These are phyloP conservation scores for Vanilla planifolia DNA, from an alignment of 106 monocot species.

Conservation along the genomic window DNA sequence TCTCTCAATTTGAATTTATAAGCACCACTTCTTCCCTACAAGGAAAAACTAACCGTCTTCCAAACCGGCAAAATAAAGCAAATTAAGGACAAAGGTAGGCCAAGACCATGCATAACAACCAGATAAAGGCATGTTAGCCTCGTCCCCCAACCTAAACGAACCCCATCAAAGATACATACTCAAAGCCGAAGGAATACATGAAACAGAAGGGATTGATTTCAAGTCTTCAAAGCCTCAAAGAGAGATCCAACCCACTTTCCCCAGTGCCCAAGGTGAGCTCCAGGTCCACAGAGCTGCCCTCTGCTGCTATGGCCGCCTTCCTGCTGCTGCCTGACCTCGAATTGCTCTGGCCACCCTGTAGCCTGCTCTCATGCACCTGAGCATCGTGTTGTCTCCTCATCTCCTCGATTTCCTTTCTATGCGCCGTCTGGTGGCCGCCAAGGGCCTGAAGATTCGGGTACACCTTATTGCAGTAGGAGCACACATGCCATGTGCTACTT, in stretches of 20 bases:
- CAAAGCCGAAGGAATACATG: neutral
- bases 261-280: neutral
- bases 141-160: too few relatives aligned
- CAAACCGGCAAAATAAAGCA: too few relatives aligned
- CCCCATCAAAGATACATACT: neutral
- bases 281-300: conserved; percentile 4
- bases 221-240: neutral
- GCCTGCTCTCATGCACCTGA: neutral
- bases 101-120: too few relatives aligned
- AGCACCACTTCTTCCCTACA: too few relatives aligned
- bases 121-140: too few relatives aligned
- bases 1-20: too few relatives aligned
- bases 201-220: too few relatives aligned
- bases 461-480: conserved; percentile 8
- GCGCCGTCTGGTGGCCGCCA: conserved; percentile 19
- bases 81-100: too few relatives aligned
- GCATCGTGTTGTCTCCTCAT: neutral
- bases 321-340: too few relatives aligned
- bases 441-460: conserved; percentile 13
- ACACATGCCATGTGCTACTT: neutral
- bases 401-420: conserved; percentile 16
- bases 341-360: neutral
- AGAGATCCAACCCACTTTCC: neutral
- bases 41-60: too few relatives aligned
- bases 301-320: neutral